These are phyloP conservation scores for Colletotrichum siamense DNA, from an alignment of 2,329 filamentous ascomycete genomes.

Conservation along the genomic window DNA sequence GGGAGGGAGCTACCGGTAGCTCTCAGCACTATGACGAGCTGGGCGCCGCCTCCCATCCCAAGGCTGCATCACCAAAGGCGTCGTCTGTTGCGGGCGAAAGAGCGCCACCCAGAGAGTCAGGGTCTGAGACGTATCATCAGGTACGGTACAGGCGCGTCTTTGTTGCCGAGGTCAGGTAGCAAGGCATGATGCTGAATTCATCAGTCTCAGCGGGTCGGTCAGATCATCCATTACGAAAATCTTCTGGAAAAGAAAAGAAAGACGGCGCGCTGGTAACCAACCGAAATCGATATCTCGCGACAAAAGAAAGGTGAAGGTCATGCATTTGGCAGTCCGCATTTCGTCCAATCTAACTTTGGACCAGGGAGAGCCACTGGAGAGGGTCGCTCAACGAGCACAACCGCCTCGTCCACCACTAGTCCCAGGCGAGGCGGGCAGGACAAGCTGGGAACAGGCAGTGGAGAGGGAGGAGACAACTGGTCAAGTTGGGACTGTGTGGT, in stretches of 20 bases:
- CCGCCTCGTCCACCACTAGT: not conserved
- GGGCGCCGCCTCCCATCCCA: not conserved
- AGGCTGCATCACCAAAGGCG: not conserved
- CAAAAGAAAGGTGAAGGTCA: not conserved
- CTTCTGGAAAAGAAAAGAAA: not conserved
- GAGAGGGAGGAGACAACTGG: not conserved
- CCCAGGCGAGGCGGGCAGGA: not conserved
- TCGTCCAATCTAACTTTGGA: not conserved
- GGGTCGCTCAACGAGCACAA: not conserved
- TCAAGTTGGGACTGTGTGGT: not conserved
- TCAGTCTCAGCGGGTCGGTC: not conserved
- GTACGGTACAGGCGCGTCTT: not conserved
- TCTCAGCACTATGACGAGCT: constrained; percentile 1
- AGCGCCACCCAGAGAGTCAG: not conserved
- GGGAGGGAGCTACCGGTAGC: not conserved
- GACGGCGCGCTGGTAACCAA: not conserved
- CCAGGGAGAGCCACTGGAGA: not conserved
- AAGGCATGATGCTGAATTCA: not conserved
- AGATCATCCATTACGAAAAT: not conserved
- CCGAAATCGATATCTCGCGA: not conserved
- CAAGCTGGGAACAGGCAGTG: constrained; percentile 1
- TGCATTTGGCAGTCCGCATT: not conserved
- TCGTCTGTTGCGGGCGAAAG: not conserved
- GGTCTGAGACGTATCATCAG: not conserved
- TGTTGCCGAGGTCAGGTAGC: not conserved